Evolutionary conservation across 495 filamentous ascomycete genomes (phyloP).

Genomic region (Friedmanniomyces endolithicus): DNA sequence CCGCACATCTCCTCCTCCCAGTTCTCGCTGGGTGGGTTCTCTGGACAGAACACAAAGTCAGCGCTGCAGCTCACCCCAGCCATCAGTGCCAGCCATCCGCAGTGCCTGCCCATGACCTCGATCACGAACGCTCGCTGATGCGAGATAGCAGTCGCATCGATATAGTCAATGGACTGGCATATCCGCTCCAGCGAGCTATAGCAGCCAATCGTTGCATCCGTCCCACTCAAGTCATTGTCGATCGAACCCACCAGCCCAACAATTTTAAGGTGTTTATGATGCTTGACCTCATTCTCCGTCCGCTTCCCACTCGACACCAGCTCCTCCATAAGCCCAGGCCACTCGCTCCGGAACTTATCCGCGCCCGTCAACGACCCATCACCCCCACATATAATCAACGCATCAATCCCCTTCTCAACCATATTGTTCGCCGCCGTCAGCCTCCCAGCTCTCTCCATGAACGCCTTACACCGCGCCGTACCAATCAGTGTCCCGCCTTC

Average conservation of each 20-base stretch:
- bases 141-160: constrained; percentile 93
- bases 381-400: constrained; percentile 91
- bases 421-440: constrained; percentile 83
- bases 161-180: constrained; percentile 88
- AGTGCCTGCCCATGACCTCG: constrained; percentile 99
- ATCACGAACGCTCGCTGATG: constrained; percentile 96
- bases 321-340: constrained; percentile 75
- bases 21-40: constrained; percentile 75
- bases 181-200: constrained; percentile 87
- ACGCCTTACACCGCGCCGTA: constrained; percentile 79
- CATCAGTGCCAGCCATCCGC: constrained; percentile 96
- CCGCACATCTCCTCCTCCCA: constrained; percentile 86
- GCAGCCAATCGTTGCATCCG: constrained; percentile 94
- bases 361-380: constrained; percentile 96
- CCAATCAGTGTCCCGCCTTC: constrained; percentile 96
- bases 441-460: constrained; percentile 75
- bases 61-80: constrained; percentile 89
- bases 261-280: constrained; percentile 78
- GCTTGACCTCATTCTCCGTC: constrained; percentile 51
- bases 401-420: constrained; percentile 83
- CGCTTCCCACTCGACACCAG: constrained; percentile 59
- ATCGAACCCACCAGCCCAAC: constrained; percentile 94
- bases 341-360: constrained; percentile 83
- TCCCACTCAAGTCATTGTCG: constrained; percentile 95
- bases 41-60: constrained; percentile 93